Evolutionary conservation across 75 land plant species (phyloP).

Genomic region (Isoetes taiwanensis): DNA sequence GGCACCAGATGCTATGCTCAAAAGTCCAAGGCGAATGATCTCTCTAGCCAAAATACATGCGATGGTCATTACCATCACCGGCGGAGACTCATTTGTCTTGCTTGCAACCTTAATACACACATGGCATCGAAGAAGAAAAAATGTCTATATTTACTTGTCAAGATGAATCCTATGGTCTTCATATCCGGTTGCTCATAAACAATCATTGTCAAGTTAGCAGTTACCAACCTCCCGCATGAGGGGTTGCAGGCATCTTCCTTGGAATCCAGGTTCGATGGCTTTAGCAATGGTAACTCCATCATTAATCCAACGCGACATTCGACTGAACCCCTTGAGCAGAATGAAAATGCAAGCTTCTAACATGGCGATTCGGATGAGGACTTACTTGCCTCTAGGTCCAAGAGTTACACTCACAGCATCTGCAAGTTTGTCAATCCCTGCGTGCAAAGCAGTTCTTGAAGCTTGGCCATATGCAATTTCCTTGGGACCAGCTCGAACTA

Average conservation of each 20-base stretch:
- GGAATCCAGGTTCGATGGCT: constrained; percentile 66
- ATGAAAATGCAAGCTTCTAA: background rate
- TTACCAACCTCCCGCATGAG: constrained; percentile 65
- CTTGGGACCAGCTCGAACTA: background rate
- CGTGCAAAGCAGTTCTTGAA: constrained; percentile 2
- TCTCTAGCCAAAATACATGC: constrained; percentile 3
- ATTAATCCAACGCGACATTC: constrained; percentile 79
- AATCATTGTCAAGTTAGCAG: background rate
- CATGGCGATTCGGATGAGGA: background rate
- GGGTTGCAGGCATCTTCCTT: constrained; percentile 86
- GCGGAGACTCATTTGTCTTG: constrained; percentile 79
- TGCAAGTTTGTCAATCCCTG: constrained; percentile 76
- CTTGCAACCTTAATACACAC: constrained; percentile 53
- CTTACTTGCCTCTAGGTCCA: constrained; percentile 59
- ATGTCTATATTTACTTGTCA: too few relatives aligned
- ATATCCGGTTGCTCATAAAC: too few relatives aligned
- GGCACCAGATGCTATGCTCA: background rate
- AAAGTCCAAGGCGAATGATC: background rate
- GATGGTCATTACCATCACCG: constrained; percentile 44
- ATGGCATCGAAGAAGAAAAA: background rate
- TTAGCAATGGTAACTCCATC: constrained; percentile 89
- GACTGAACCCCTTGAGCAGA: background rate
- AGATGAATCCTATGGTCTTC: too few relatives aligned
- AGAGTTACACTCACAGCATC: constrained; percentile 82
- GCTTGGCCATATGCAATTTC: background rate